A percentile compares a stretch with the other conserved stretches of the same genome.
Evolutionary conservation across 1,139 yeast genomes (phyloP).

Genomic region (Blastobotrys indianensis): DNA sequence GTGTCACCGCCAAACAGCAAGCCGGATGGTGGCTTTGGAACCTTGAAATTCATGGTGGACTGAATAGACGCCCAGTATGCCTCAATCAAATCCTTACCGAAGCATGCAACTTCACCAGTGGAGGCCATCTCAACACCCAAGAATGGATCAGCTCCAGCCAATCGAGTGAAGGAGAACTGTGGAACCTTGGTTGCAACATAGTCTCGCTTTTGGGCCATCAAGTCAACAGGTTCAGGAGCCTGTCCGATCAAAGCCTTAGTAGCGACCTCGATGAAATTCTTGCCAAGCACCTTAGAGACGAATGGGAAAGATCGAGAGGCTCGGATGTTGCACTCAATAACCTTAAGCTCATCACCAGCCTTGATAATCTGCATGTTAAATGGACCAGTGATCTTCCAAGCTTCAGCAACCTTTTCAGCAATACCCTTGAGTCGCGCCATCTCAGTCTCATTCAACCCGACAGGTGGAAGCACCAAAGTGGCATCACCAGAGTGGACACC

Average conservation of each 20-base stretch:
- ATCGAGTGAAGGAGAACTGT: constrained; percentile 94
- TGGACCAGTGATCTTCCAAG: constrained; percentile 96
- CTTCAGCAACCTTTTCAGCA: constrained; percentile 87
- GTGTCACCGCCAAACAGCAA: constrained; percentile 91
- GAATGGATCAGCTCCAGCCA: constrained; percentile 98
- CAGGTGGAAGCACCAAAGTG: constrained; percentile 90
- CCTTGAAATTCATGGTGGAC: constrained; percentile 92
- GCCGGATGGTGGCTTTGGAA: constrained; percentile 88
- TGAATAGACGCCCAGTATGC: constrained; percentile 98
- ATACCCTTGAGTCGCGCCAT: constrained; percentile 88
- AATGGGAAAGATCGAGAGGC: constrained; percentile 99
- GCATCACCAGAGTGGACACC: constrained; percentile 99
- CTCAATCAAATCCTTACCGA: constrained; percentile 77
- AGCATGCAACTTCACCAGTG: constrained; percentile 97
- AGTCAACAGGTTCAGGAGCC: constrained; percentile 78
- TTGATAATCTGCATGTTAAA: constrained; percentile 97
- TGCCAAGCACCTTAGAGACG: constrained; percentile 92
- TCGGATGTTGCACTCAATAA: constrained; percentile 96
- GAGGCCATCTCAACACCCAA: constrained; percentile 99
- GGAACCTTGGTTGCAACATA: constrained; percentile 97
- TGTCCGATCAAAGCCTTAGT: constrained; percentile 77
- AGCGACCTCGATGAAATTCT: constrained; percentile 90
- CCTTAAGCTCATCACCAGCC: constrained; percentile 78
- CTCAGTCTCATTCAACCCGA: constrained; percentile 75
- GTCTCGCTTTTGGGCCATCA: constrained; percentile 79